These are phyloP conservation scores for Russula compacta DNA, from an alignment of 768 basidiomycete genomes.

Conservation along the genomic window DNA sequence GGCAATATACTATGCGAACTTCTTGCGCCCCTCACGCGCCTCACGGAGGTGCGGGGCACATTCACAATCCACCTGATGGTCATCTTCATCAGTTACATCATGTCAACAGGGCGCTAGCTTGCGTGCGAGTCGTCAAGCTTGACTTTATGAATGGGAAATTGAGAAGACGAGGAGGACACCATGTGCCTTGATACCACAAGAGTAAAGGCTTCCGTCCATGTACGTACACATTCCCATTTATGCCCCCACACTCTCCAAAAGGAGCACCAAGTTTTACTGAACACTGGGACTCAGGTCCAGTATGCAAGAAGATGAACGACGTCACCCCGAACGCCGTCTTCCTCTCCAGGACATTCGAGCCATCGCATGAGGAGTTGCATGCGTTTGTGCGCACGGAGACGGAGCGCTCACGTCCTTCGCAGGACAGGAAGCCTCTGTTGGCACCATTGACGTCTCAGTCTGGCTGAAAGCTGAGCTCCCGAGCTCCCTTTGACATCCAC, in stretches of 20 bases:
- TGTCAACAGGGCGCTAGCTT: too few relatives aligned
- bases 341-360: slow-evolving; percentile 58
- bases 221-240: slow-evolving; percentile 24
- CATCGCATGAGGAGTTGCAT: slow-evolving; percentile 48
- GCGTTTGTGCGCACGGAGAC: slow-evolving; percentile 28
- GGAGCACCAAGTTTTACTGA: background rate
- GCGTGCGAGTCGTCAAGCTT: too few relatives aligned
- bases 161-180: too few relatives aligned
- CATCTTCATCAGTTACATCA: too few relatives aligned
- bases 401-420: background rate
- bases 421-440: background rate
- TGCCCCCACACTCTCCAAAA: background rate
- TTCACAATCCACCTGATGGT: too few relatives aligned
- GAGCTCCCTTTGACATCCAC: too few relatives aligned
- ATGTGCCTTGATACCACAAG: too few relatives aligned
- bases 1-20: slow-evolving; percentile 63
- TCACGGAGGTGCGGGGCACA: too few relatives aligned
- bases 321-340: slow-evolving; percentile 44
- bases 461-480: too few relatives aligned
- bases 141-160: too few relatives aligned
- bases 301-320: slow-evolving; percentile 59
- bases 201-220: slow-evolving; percentile 56
- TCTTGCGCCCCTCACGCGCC: slow-evolving; percentile 43
- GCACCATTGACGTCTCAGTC: slow-evolving; percentile 21
- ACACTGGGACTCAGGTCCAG: slow-evolving; percentile 39